phyloP scores from a whole-genome alignment of 805 yeast genomes.

The Phaffomyces opuntiae region DNA sequence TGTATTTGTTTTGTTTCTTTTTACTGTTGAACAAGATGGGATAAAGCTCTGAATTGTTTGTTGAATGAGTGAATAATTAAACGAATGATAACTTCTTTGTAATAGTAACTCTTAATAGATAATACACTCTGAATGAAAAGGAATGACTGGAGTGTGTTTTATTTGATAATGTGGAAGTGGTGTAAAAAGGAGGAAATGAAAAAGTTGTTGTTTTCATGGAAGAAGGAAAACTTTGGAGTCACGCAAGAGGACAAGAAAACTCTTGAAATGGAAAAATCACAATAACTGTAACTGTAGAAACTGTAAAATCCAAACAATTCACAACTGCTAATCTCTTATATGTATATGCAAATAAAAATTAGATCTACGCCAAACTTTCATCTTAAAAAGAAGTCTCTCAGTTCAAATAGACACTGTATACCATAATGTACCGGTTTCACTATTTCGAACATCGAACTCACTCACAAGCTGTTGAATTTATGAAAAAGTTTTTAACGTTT shows the following conservation, averaged over 20 bases:
- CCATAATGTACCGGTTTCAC: too few relatives aligned
- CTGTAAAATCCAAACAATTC: not conserved
- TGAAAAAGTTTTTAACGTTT: too few relatives aligned
- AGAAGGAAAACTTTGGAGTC: slow-evolving; percentile 3
- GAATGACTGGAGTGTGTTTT: slow-evolving; percentile 25
- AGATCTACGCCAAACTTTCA: too few relatives aligned
- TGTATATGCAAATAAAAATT: too few relatives aligned
- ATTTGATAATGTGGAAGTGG: not conserved
- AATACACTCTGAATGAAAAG: slow-evolving; percentile 23
- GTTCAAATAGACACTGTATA: too few relatives aligned
- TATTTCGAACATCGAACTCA: too few relatives aligned
- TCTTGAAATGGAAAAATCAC: not conserved
- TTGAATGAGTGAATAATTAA: not conserved
- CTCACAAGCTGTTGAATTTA: too few relatives aligned
- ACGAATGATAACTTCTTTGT: not conserved
- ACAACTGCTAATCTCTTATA: too few relatives aligned
- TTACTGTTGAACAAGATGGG: not conserved
- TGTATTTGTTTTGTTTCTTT: not conserved
- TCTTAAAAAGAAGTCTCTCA: too few relatives aligned
- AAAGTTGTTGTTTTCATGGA: not conserved
- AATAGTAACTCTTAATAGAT: not conserved
- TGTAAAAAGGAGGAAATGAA: not conserved
- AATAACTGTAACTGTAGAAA: not conserved
- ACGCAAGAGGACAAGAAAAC: not conserved
- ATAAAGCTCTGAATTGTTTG: not conserved